Evolutionary conservation across 805 yeast species (phyloP).

Genomic region (Barnettozyma botsteinii): DNA sequence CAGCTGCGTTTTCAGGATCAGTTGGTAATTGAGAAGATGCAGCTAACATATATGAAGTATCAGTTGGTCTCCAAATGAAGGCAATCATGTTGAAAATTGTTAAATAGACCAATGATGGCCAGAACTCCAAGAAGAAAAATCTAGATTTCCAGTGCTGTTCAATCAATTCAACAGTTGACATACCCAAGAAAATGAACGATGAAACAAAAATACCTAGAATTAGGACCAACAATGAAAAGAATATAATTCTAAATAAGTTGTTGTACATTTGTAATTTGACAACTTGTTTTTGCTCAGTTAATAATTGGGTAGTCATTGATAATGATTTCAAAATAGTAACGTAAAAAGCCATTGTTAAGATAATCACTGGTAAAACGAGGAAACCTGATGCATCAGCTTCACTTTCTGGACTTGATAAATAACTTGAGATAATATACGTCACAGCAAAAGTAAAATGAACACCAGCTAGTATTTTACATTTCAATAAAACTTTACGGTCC

Average conservation of each 20-base stretch:
- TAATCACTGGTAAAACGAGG: slow-evolving; percentile 63
- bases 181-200: slow-evolving; percentile 63
- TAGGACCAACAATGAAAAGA: slow-evolving; percentile 63
- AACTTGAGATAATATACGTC: slow-evolving; percentile 49
- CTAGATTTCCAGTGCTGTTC: slow-evolving; percentile 90
- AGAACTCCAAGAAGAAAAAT: slow-evolving; percentile 84
- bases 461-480: slow-evolving; percentile 53
- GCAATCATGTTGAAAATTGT: slow-evolving; percentile 78
- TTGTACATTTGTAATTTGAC: slow-evolving; percentile 87
- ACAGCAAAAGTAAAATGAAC: slow-evolving; percentile 51
- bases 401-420: slow-evolving; percentile 45
- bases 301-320: slow-evolving; percentile 63
- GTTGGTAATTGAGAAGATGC: slow-evolving; percentile 89
- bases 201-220: slow-evolving; percentile 67
- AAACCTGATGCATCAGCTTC: slow-evolving; percentile 47
- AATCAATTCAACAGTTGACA: slow-evolving; percentile 68
- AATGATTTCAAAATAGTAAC: slow-evolving; percentile 67
- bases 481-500: slow-evolving; percentile 67
- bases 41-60: slow-evolving; percentile 89
- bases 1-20: slow-evolving; percentile 65
- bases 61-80: slow-evolving; percentile 96
- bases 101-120: slow-evolving; percentile 90
- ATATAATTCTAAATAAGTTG: slow-evolving; percentile 66
- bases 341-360: slow-evolving; percentile 69
- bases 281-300: slow-evolving; percentile 82